These are phyloP conservation scores for Aspergillus viridinutans DNA, from an alignment of 2,329 filamentous ascomycete species.

Conservation along the genomic window DNA sequence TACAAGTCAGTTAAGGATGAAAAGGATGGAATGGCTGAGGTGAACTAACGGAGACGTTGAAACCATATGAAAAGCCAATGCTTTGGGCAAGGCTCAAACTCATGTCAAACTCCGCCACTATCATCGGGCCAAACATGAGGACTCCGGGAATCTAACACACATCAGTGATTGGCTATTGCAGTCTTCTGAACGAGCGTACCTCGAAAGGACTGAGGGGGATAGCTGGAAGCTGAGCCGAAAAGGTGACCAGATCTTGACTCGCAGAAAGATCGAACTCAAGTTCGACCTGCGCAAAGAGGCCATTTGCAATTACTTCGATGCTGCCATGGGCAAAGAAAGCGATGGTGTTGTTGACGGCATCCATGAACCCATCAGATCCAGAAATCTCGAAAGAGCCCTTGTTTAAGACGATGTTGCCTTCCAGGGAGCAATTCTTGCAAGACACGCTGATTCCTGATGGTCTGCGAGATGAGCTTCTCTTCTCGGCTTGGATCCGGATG, in stretches of 20 bases:
- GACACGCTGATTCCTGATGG: slow-evolving; percentile 14
- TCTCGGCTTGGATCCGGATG: neutral
- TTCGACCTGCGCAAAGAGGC: slow-evolving; percentile 17
- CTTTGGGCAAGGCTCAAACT: slow-evolving; percentile 7
- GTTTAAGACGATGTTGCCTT: slow-evolving; percentile 14
- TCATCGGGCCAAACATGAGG: slow-evolving; percentile 15
- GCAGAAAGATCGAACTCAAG: slow-evolving; percentile 13
- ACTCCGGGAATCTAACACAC: slow-evolving; percentile 15
- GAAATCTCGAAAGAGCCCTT: slow-evolving; percentile 14
- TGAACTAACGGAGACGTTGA: slow-evolving; percentile 14
- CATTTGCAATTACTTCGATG: slow-evolving; percentile 13
- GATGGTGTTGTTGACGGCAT: slow-evolving; percentile 4
- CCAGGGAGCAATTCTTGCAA: slow-evolving; percentile 17
- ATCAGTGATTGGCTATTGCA: neutral
- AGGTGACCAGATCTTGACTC: slow-evolving; percentile 7
- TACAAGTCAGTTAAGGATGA: neutral
- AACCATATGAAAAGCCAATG: slow-evolving; percentile 17
- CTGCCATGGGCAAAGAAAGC: slow-evolving; percentile 16
- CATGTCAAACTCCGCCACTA: slow-evolving; percentile 10
- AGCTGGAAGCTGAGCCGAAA: slow-evolving; percentile 13
- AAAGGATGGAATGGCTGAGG: too few relatives aligned
- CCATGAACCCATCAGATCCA: slow-evolving; percentile 2
- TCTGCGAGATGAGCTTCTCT: slow-evolving; percentile 1
- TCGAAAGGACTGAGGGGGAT: slow-evolving; percentile 19
- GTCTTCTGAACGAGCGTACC: slow-evolving; percentile 5